These are phyloP conservation scores for Pleurotus salmoneostramineus DNA, from an alignment of 768 basidiomycete species.

Conservation along the genomic window DNA sequence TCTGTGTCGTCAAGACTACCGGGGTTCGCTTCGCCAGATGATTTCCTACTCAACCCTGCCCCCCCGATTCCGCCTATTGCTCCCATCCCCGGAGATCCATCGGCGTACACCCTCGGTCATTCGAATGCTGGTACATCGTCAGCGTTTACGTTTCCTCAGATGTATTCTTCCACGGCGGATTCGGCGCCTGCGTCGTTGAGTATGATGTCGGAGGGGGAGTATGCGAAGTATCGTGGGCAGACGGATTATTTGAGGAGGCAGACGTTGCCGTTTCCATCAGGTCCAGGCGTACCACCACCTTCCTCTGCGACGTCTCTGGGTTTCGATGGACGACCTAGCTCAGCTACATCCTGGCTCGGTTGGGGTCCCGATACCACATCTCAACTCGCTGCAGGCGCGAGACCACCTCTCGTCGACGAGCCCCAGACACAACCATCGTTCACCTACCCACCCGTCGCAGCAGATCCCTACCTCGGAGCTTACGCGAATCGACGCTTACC, in stretches of 20 bases:
- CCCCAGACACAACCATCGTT: neutral
- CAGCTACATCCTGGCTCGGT: constrained; percentile 11
- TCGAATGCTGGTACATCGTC: too few relatives aligned
- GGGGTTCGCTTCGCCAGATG: constrained; percentile 29
- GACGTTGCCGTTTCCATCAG: neutral
- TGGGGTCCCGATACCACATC: constrained; percentile 14
- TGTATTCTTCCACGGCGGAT: constrained; percentile 14
- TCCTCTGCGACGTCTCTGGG: constrained; percentile 14
- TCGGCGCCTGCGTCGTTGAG: constrained; percentile 8
- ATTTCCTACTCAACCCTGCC: constrained; percentile 37
- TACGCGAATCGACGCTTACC: neutral
- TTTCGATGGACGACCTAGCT: constrained; percentile 6
- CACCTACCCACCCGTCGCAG: constrained; percentile 3
- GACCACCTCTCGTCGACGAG: constrained; percentile 1
- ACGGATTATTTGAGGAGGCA: constrained; percentile 38
- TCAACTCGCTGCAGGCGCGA: constrained; percentile 2
- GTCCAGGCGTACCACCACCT: constrained; percentile 3
- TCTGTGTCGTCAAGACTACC: constrained; percentile 22
- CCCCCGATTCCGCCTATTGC: constrained; percentile 13
- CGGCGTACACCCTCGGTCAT: too few relatives aligned
- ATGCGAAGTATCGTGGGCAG: constrained; percentile 44
- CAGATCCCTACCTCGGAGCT: neutral
- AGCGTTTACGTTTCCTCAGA: constrained; percentile 13
- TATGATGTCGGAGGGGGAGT: constrained; percentile 28
- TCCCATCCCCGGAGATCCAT: neutral